Base-by-base conservation (phyloP, 768 basidiomycete species). In the Vararia minispora region DNA sequence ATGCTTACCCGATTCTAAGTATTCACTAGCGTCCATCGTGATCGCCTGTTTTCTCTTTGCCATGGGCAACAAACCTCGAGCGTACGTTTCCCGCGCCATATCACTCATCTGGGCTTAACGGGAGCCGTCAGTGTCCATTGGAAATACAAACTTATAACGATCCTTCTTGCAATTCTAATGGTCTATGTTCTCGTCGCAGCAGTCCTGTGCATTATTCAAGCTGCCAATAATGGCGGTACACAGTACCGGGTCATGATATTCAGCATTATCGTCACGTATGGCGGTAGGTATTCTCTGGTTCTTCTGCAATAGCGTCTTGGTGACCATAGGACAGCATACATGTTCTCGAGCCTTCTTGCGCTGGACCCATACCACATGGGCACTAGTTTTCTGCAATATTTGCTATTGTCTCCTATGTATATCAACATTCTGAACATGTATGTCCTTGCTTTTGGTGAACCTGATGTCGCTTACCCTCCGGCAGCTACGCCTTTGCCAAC, bases 331-430 rank as follows among this genome's bases (percentile, higher is more conserved):
- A n/a, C 39, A 80, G 79, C 85, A 27, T 95, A 86, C 58, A 64
- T 82, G 5, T 62, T 81, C 25, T 72, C 84, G 30, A 81, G 82
- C 44, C 47, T 95, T 27, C 62, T 97, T 28, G 87, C 89, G 0
- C 73, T 92, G 41, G 95, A 99, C 58, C 92, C 95, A 4, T 92
- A 89, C 88, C 94, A 98, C 60, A 77, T 98, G 65, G 33, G 95
- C 46, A 97, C 92, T 7, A 90, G 86, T 50, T 90, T 91, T 52
- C 49, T 79, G 11, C 89, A 87, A 35, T 99, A 95, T 53, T 59
- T 97, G 52, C 63, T 97, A 14, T 71, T 95, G 39, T 85, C 80
- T 3, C 88, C 91, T 20, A 77, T 74, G 21, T 85, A 83, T 48
- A 71, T 86, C 53, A 83, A 81, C 53, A 66, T 85, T 43, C 58